These are phyloP conservation scores for Hippophae rhamnoides DNA, from an alignment of 306 rosid species.

Conservation along the genomic window DNA sequence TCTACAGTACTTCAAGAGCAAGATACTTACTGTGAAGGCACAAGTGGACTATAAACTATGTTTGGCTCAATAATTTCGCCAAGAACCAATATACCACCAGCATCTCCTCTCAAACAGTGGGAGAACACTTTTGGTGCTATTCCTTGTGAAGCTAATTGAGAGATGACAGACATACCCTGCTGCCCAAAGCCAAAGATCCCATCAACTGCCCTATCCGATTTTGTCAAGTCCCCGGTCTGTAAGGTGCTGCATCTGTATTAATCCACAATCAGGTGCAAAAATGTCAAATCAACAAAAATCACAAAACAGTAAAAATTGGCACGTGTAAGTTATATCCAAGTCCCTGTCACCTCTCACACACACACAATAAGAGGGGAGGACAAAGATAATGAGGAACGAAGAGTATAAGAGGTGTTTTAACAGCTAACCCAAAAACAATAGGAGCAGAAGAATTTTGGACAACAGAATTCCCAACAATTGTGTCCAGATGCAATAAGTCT, in stretches of 20 bases:
- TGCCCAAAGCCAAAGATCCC: slow-evolving; percentile 80
- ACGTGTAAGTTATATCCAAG: neutral
- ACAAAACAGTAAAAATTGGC: no score
- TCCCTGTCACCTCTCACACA: neutral
- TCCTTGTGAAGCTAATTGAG: slow-evolving; percentile 69
- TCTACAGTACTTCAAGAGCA: neutral
- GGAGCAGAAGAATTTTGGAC: slow-evolving; percentile 56
- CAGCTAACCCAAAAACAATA: slow-evolving; percentile 66
- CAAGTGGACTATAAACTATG: slow-evolving; percentile 62
- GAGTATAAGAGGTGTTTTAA: neutral
- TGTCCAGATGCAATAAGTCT: slow-evolving; percentile 48
- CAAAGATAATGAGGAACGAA: no score
- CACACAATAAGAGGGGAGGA: neutral
- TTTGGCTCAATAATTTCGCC: slow-evolving; percentile 70
- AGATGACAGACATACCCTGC: slow-evolving; percentile 52
- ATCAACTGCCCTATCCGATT: slow-evolving; percentile 62
- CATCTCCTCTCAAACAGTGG: slow-evolving; percentile 66
- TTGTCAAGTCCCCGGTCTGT: slow-evolving; percentile 55
- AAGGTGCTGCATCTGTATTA: slow-evolving; percentile 55
- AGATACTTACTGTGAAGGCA: slow-evolving; percentile 56
- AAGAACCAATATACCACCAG: slow-evolving; percentile 70
- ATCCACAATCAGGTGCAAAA: slow-evolving; percentile 10
- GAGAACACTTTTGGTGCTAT: slow-evolving; percentile 58
- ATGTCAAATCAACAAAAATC: no score
- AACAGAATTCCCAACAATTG: slow-evolving; percentile 35